phyloP scores from a whole-genome alignment of 805 yeast genomes.

The Candida quercuum region DNA sequence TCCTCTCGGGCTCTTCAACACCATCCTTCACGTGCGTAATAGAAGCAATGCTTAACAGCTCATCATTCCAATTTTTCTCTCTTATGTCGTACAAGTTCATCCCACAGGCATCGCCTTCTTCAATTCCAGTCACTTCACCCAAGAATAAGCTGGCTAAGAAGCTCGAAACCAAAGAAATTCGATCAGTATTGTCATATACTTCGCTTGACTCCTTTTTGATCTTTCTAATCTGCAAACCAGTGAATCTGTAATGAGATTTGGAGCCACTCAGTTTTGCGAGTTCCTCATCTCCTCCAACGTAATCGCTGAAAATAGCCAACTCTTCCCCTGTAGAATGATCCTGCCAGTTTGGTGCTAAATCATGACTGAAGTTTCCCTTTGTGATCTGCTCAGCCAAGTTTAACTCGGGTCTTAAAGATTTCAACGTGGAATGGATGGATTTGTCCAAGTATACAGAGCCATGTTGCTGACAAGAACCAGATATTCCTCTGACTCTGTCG shows the following conservation, averaged over 20 bases:
- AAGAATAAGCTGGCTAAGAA: slow-evolving; percentile 68
- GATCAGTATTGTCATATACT: slow-evolving; percentile 47
- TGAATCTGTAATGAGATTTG: slow-evolving; percentile 82
- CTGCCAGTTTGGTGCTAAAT: slow-evolving; percentile 88
- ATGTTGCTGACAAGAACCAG: slow-evolving; percentile 91
- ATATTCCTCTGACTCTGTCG: slow-evolving; percentile 52
- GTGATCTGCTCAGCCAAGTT: slow-evolving; percentile 41
- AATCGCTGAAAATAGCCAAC: slow-evolving; percentile 51
- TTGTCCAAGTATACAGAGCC: slow-evolving; percentile 83
- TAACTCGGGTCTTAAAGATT: slow-evolving; percentile 26
- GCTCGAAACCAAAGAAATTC: slow-evolving; percentile 73
- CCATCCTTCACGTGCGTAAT: slow-evolving; percentile 26
- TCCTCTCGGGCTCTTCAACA: slow-evolving; percentile 4
- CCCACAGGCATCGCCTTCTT: slow-evolving; percentile 88
- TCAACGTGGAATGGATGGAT: slow-evolving; percentile 38
- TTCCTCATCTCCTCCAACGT: slow-evolving; percentile 52
- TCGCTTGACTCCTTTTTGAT: slow-evolving; percentile 47
- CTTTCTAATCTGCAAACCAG: slow-evolving; percentile 88
- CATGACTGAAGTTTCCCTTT: slow-evolving; percentile 52
- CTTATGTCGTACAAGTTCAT: slow-evolving; percentile 80
- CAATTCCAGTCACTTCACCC: slow-evolving; percentile 61
- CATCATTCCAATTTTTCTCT: slow-evolving; percentile 49
- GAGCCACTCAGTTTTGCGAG: slow-evolving; percentile 77
- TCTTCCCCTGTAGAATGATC: slow-evolving; percentile 83
- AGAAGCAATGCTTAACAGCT: slow-evolving; percentile 41